Conservation (phyloP, 2,329 filamentous ascomycete genomes). For the Fusarium mundagurra region DNA sequence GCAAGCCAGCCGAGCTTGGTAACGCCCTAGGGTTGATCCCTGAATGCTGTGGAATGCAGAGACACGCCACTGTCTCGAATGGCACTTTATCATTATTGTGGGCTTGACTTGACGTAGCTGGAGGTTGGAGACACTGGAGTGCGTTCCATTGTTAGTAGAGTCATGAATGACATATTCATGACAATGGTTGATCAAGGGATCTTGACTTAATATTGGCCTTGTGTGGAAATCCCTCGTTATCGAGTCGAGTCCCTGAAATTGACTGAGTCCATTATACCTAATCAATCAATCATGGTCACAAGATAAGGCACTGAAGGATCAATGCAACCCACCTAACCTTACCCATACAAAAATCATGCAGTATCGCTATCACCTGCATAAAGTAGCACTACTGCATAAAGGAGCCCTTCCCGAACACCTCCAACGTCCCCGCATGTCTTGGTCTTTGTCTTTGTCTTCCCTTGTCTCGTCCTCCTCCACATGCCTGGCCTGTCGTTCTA, state of each 20-base stretch:
- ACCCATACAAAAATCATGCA: constrained; percentile 30
- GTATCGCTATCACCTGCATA: constrained; percentile 26
- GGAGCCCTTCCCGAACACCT: constrained; percentile 2
- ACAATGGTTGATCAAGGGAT: constrained; percentile 6
- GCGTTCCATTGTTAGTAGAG: background rate
- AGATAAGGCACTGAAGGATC: background rate
- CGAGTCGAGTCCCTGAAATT: constrained; percentile 2
- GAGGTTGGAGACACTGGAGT: constrained; percentile 6
- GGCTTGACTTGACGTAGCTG: constrained; percentile 24
- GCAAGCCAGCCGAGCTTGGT: constrained; percentile 35
- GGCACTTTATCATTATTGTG: constrained; percentile 1
- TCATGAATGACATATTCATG: background rate
- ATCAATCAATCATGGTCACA: background rate
- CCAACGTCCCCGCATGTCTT: constrained; percentile 14
- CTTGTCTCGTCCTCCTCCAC: background rate
- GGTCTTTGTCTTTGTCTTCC: background rate
- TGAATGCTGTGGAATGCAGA: constrained; percentile 28
- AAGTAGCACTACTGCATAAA: constrained; percentile 21
- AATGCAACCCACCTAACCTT: constrained; percentile 1
- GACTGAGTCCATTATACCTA: background rate
- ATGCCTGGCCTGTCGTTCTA: background rate
- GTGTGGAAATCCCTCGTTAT: background rate
- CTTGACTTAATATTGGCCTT: background rate
- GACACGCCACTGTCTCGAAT: constrained; percentile 24
- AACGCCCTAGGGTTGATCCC: constrained; percentile 31